A percentile compares a stretch with the other conserved stretches of the same genome.
Conservation (phyloP, 2,329 filamentous ascomycete species). For the Pseudocercospora eumusae region DNA sequence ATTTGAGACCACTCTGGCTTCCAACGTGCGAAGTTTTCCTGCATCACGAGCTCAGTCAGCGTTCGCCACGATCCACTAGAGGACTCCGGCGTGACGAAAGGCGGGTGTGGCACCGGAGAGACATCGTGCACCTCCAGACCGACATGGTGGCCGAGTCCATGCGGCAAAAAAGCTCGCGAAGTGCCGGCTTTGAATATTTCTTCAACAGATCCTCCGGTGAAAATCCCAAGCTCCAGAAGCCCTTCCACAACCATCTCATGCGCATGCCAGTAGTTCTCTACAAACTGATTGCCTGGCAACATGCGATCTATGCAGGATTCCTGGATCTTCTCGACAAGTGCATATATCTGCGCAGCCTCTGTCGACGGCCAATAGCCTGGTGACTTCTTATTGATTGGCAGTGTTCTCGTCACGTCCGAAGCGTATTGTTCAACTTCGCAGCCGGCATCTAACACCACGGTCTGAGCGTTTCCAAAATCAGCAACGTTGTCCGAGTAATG, state of each 20-base stretch:
- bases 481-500: slow-evolving; percentile 85
- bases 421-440: slow-evolving; percentile 85
- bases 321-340: slow-evolving; percentile 82
- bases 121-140: slow-evolving; percentile 55
- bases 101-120: slow-evolving; percentile 37
- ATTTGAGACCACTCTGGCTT: slow-evolving; percentile 65
- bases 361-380: slow-evolving; percentile 63
- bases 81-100: neutral
- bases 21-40: slow-evolving; percentile 9
- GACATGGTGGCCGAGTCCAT: slow-evolving; percentile 54
- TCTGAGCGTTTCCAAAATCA: slow-evolving; percentile 66
- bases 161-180: slow-evolving; percentile 51
- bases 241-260: slow-evolving; percentile 81
- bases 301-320: slow-evolving; percentile 70
- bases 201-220: slow-evolving; percentile 59
- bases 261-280: slow-evolving; percentile 74
- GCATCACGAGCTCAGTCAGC: neutral
- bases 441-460: slow-evolving; percentile 83
- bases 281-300: slow-evolving; percentile 74
- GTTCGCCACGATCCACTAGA: neutral
- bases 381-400: slow-evolving; percentile 62
- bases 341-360: slow-evolving; percentile 73
- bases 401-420: slow-evolving; percentile 84
- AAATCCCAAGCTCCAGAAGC: slow-evolving; percentile 71
- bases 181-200: slow-evolving; percentile 48